Base-by-base conservation (phyloP, 768 basidiomycete species). In the Russula earlei region DNA sequence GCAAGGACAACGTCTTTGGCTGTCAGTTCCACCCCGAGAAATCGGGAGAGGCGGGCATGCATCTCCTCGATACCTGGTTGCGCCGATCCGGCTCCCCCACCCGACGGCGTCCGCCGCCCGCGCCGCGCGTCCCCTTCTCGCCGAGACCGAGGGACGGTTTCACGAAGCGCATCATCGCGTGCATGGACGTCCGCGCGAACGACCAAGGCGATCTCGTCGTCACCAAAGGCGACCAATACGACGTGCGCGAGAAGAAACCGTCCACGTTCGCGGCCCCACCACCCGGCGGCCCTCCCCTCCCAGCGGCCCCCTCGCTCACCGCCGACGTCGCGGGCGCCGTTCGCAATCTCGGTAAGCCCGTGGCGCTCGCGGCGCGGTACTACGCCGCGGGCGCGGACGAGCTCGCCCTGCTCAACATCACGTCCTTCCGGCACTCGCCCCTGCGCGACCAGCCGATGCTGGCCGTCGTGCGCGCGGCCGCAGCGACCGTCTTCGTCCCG, bases 21-120 rank as follows among this genome's bases (percentile, higher is more conserved):
- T 87, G 86, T 15, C 96, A 99, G 68, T 98, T 97, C 71, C 96
- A 99, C 70, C 96, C 96, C 19, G 96, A 99, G 72, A 99, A 99
- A 71, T 94, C 91, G 0, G 95, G 96, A 19, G 70, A 73, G 29
- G 89, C 92, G 0, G 96, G 96, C 14, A 79, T 98, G 27, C 74
- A 77, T 25, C 77, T 97, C 38, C 74, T 98, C 43, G 78, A 81
- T 55, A 72, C 80, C 22, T 98, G 96, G 96, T 74, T 98, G 41
- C 75, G 75, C 48, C 74, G 74, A 56, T 75, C 84, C 22, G 24
- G 8, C 19, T 72, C 73, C 44, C 64, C 71, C 19, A 72, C 70
- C 14, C 75, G 72, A 62, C 64, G 70, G 3, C 64, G 65, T 10
- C 58, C 69, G 0, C 70, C 71, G 6, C 69, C 74, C 24, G 64